Percentiles rank a stretch among this genome's conserved stretches.
phyloP scores from a whole-genome alignment of 176 grass and related monocot species.

The Rhipidocladum racemiflorum region DNA sequence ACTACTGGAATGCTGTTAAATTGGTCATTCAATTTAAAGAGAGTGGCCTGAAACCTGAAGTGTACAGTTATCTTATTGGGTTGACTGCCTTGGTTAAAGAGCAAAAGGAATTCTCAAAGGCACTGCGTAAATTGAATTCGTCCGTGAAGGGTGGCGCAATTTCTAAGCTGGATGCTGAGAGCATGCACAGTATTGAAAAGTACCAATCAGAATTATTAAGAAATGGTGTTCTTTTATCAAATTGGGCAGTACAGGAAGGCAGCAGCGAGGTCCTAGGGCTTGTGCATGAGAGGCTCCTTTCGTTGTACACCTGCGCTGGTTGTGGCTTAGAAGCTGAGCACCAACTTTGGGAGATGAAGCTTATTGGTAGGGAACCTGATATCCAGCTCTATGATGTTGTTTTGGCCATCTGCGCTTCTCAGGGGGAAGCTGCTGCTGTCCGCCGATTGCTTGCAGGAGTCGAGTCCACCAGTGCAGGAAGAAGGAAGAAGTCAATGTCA shows the following conservation, averaged over 20 bases:
- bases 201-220: constrained; percentile 62
- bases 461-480: constrained; percentile 52
- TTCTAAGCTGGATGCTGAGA: constrained; percentile 52
- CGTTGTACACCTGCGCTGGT: constrained; percentile 76
- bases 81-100: constrained; percentile 94
- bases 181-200: constrained; percentile 45
- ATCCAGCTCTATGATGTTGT: constrained; percentile 85
- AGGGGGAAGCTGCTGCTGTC: constrained; percentile 71
- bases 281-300: constrained; percentile 79
- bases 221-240: constrained; percentile 72
- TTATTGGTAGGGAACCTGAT: constrained; percentile 84
- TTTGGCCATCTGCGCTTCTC: constrained; percentile 90
- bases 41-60: constrained; percentile 62
- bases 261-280: constrained; percentile 55
- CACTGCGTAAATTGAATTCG: constrained; percentile 67
- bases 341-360: constrained; percentile 86
- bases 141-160: constrained; percentile 58
- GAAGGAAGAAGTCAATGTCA: constrained; percentile 81
- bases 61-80: constrained; percentile 90
- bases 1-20: constrained; percentile 66
- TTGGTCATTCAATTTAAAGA: constrained; percentile 86
- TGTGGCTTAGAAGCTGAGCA: constrained; percentile 80
- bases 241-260: constrained; percentile 74
- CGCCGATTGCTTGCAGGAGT: constrained; percentile 67
- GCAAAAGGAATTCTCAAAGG: constrained; percentile 91